phyloP scores from a whole-genome alignment of 2,329 filamentous ascomycete genomes.

The Annulohypoxylon truncatum region DNA sequence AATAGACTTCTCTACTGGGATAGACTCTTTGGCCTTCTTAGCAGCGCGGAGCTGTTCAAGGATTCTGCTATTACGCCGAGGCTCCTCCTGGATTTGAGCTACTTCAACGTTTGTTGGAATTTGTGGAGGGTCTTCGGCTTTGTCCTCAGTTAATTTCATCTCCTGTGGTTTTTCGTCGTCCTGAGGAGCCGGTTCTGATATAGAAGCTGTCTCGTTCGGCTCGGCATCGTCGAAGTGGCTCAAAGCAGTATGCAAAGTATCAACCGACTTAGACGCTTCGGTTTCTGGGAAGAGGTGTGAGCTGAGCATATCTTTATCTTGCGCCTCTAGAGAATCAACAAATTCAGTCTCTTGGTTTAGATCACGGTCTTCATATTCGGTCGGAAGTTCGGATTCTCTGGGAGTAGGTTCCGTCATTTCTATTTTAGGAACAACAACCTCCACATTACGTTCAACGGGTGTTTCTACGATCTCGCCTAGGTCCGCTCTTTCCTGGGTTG shows the following conservation, averaged over 20 bases:
- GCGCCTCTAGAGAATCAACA: constrained; percentile 5
- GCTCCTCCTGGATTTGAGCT: constrained; percentile 11
- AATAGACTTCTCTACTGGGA: neutral
- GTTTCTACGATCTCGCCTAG: constrained; percentile 19
- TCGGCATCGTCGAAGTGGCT: constrained; percentile 17
- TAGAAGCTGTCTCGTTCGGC: constrained; percentile 15
- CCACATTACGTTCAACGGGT: constrained; percentile 3
- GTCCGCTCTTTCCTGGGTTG: constrained; percentile 15
- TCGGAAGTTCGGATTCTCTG: constrained; percentile 16
- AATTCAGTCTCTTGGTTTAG: constrained; percentile 7
- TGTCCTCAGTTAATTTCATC: constrained; percentile 43
- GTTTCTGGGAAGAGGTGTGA: constrained; percentile 7
- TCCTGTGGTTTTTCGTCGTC: constrained; percentile 56
- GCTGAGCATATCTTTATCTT: constrained; percentile 9
- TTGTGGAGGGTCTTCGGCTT: constrained; percentile 26
- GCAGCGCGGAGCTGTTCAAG: constrained; percentile 1
- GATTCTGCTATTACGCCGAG: neutral
- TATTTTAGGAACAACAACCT: constrained; percentile 9
- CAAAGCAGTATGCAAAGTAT: constrained; percentile 23
- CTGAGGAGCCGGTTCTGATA: constrained; percentile 51
- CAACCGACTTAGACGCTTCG: constrained; percentile 6
- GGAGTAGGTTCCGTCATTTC: constrained; percentile 3
- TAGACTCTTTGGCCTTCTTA: neutral
- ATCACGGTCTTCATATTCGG: constrained; percentile 6
- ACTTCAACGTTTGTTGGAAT: constrained; percentile 11